A percentile compares a stretch with the other conserved stretches of the same genome.
phyloP scores from a whole-genome alignment of 805 yeast genomes.

The Teunomyces kruisii region DNA sequence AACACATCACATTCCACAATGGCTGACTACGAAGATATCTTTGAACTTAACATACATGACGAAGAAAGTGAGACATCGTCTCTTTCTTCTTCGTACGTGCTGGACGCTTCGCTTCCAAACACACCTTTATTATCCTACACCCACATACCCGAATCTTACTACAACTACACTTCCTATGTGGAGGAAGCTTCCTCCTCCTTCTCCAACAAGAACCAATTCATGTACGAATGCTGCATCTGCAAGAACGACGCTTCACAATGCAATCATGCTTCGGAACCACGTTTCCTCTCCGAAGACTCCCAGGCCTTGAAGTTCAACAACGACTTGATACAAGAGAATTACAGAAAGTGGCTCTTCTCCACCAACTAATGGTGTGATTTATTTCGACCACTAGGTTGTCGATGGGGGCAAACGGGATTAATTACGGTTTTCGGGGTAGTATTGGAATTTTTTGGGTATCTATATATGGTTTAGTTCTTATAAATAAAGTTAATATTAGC shows the following conservation, averaged over 20 bases:
- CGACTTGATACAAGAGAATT: slow-evolving; percentile 13
- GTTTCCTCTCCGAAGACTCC: background rate
- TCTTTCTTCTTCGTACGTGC: background rate
- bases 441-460: background rate
- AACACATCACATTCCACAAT: background rate
- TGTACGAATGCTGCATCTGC: slow-evolving; percentile 17
- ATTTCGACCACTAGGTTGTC: background rate
- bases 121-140: slow-evolving; percentile 2
- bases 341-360: slow-evolving; percentile 16
- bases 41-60: slow-evolving; percentile 14
- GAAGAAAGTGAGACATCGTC: slow-evolving; percentile 5
- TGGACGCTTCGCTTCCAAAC: slow-evolving; percentile 1
- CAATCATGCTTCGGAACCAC: slow-evolving; percentile 3
- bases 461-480: background rate
- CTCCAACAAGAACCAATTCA: background rate
- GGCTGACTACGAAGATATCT: slow-evolving; percentile 14
- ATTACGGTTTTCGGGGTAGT: background rate
- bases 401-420: background rate
- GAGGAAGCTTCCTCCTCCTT: background rate
- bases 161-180: background rate
- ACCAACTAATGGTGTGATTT: slow-evolving; percentile 1
- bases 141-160: background rate
- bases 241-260: slow-evolving; percentile 6
- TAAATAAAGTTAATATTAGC: background rate
- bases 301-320: slow-evolving; percentile 10